phyloP scores from a whole-genome alignment of 345 rosid genomes.

The Triadica sebifera region DNA sequence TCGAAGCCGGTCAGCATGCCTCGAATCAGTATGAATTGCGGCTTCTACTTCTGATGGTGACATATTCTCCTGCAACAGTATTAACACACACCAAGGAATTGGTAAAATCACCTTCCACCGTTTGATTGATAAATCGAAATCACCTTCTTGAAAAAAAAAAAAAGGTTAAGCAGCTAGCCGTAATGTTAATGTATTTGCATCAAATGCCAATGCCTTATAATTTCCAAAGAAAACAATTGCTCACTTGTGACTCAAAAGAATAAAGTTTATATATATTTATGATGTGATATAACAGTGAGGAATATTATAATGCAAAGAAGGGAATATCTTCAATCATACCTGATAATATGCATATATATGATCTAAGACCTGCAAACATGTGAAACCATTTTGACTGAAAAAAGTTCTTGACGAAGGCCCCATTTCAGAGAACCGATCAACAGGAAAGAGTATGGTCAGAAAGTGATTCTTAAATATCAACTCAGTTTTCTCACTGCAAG shows the following conservation, averaged over 20 bases:
- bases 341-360: conserved; percentile 73
- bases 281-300: background rate
- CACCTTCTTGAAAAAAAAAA: too few species aligned
- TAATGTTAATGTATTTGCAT: background rate
- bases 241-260: background rate
- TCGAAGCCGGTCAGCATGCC: conserved; percentile 81
- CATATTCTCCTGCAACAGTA: conserved; percentile 64
- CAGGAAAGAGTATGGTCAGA: conserved; percentile 74
- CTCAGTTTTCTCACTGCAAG: conserved; percentile 76
- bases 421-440: conserved; percentile 86
- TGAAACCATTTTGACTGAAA: conserved; percentile 77
- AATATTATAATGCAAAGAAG: background rate
- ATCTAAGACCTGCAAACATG: conserved; percentile 73
- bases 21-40: conserved; percentile 83
- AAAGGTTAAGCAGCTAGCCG: too few species aligned
- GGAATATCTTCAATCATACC: conserved; percentile 39
- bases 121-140: too few species aligned
- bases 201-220: background rate
- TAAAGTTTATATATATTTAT: background rate
- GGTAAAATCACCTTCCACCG: background rate
- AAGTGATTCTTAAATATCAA: conserved; percentile 66
- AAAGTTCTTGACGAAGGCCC: conserved; percentile 87
- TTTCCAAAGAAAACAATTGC: too few species aligned
- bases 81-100: background rate
- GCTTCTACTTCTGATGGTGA: conserved; percentile 56